These are phyloP conservation scores for Hanseniaspora thailandica DNA, from an alignment of 805 yeast genomes.

Conservation along the genomic window DNA sequence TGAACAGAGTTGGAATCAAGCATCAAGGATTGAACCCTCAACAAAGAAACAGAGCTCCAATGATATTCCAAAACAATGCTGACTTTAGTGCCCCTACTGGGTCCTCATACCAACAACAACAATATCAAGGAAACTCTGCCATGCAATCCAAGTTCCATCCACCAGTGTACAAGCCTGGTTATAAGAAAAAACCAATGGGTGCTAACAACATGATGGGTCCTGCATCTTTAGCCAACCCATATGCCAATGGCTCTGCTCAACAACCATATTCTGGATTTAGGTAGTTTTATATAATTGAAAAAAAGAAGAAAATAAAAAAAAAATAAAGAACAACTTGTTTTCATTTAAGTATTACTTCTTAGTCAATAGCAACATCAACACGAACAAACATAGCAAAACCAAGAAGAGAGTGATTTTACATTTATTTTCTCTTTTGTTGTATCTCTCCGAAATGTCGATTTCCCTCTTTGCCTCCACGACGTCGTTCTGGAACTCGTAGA, in stretches of 20 bases:
- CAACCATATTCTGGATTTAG: constrained; percentile 12
- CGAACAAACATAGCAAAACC: constrained; percentile 55
- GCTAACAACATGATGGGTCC: constrained; percentile 20
- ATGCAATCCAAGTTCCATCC: constrained; percentile 11
- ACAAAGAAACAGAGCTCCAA: constrained; percentile 26
- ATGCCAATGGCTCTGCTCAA: neutral
- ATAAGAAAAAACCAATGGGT: constrained; percentile 29
- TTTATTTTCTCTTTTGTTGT: constrained; percentile 81
- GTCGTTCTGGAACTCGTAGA: constrained; percentile 66
- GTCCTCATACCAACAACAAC: constrained; percentile 11
- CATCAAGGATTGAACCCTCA: constrained; percentile 7
- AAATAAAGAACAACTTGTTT: too few species aligned
- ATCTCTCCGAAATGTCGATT: constrained; percentile 58
- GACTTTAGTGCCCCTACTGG: constrained; percentile 29
- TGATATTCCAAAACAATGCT: constrained; percentile 38
- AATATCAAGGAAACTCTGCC: constrained; percentile 7
- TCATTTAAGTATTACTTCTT: too few species aligned
- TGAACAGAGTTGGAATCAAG: constrained; percentile 3
- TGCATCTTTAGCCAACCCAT: neutral
- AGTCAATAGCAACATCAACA: constrained; percentile 51
- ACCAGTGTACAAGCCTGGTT: constrained; percentile 30
- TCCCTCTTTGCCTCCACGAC: constrained; percentile 69
- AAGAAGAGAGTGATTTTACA: constrained; percentile 76
- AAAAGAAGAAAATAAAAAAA: neutral
- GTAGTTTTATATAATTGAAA: neutral